These are phyloP conservation scores for Diaporthe australafricana DNA, from an alignment of 2,329 filamentous ascomycete genomes.

Conservation along the genomic window DNA sequence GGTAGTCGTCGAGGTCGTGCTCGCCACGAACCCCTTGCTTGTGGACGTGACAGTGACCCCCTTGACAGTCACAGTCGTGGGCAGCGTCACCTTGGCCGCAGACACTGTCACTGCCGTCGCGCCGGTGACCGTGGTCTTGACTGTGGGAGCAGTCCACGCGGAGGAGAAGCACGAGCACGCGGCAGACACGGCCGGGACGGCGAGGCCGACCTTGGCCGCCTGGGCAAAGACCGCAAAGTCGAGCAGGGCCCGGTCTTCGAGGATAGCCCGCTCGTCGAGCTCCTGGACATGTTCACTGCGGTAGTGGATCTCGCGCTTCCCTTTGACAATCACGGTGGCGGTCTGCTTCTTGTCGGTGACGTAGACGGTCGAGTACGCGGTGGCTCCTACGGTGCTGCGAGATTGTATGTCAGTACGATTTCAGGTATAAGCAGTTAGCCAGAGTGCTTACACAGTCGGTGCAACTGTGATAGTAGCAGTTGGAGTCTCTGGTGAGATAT, in stretches of 20 bases:
- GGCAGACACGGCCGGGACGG: not conserved
- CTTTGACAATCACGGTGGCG: constrained; percentile 22
- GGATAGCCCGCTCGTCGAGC: not conserved
- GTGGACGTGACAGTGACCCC: constrained; percentile 10
- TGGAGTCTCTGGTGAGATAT: constrained; percentile 1
- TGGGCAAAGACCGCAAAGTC: constrained; percentile 26
- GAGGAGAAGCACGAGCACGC: constrained; percentile 29
- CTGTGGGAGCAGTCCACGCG: constrained; percentile 1
- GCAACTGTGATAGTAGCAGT: constrained; percentile 16
- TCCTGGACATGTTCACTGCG: not conserved
- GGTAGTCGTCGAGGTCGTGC: not conserved
- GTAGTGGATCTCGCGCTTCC: constrained; percentile 11
- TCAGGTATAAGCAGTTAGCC: no score
- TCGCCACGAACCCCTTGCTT: not conserved
- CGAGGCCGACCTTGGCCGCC: not conserved
- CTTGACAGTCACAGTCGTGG: constrained; percentile 10
- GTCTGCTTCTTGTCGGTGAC: constrained; percentile 26
- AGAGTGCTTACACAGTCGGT: constrained; percentile 3
- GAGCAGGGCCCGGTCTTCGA: constrained; percentile 12
- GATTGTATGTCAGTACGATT: not conserved
- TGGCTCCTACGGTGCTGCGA: constrained; percentile 19
- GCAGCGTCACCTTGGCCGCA: constrained; percentile 12
- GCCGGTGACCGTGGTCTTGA: not conserved
- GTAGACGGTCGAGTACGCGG: not conserved
- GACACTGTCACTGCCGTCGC: constrained; percentile 19